Evolutionary conservation across 228 moss, liverwort and hornwort species (phyloP).

Genomic region (Sphagnum fallax): DNA sequence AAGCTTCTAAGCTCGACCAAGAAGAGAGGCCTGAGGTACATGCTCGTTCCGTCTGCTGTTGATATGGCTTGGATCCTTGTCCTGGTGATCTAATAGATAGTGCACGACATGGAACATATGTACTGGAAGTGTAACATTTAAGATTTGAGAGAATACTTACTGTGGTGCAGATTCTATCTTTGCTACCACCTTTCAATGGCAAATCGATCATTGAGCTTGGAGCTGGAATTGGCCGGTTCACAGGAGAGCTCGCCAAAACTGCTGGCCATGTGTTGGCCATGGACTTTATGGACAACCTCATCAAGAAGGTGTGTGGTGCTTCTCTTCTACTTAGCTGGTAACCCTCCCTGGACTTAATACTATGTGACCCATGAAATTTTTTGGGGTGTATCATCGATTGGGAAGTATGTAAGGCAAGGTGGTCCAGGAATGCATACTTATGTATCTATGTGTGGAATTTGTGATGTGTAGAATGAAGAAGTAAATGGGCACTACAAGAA

Average conservation of each 20-base stretch:
- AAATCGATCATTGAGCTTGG: slow-evolving; percentile 85
- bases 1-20: slow-evolving; percentile 77
- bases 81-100: background rate
- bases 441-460: background rate
- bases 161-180: slow-evolving; percentile 57
- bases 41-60: background rate
- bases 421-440: background rate
- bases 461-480: slow-evolving; percentile 64
- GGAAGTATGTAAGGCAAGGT: background rate
- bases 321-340: background rate
- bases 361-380: background rate
- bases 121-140: background rate
- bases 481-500: slow-evolving; percentile 58
- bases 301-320: slow-evolving; percentile 46
- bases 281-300: slow-evolving; percentile 95
- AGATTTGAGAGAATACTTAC: background rate
- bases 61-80: background rate
- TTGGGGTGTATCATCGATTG: too few relatives aligned
- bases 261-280: slow-evolving; percentile 75
- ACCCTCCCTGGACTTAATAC: background rate
- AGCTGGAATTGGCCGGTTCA: slow-evolving; percentile 96
- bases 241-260: slow-evolving; percentile 67
- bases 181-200: slow-evolving; percentile 44
- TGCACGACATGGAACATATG: background rate
- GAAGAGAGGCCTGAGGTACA: slow-evolving; percentile 94